These are phyloP conservation scores for Ceratocystiopsis sp. DNA, from an alignment of 2,329 filamentous ascomycete genomes.

Conservation along the genomic window DNA sequence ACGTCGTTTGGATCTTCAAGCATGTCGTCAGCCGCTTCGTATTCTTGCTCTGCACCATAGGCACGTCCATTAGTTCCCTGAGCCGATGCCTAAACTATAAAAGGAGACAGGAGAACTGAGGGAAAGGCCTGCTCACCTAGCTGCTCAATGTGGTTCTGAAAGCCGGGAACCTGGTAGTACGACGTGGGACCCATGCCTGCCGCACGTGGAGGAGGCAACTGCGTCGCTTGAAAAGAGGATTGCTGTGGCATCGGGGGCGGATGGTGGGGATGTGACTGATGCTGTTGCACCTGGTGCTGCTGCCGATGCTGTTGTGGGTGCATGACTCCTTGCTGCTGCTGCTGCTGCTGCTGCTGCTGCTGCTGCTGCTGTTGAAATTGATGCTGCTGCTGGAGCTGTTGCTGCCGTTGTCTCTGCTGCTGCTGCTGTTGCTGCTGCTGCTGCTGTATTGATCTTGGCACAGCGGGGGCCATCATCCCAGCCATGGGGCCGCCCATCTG, in stretches of 20 bases:
- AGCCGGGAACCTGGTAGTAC: constrained; percentile 67
- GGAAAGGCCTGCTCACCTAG: constrained; percentile 63
- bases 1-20: constrained; percentile 60
- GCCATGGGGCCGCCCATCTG: constrained; percentile 11
- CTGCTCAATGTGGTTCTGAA: constrained; percentile 89
- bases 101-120: constrained; percentile 16
- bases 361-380: constrained; percentile 18
- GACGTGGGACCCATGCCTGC: constrained; percentile 25
- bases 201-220: constrained; percentile 6
- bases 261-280: constrained; percentile 8
- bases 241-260: not conserved
- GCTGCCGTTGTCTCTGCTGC: constrained; percentile 4
- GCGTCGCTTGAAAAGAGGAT: no score
- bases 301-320: constrained; percentile 14
- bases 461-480: constrained; percentile 6
- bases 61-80: constrained; percentile 37
- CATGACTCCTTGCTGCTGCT: constrained; percentile 1
- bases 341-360: constrained; percentile 2
- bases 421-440: constrained; percentile 3
- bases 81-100: constrained; percentile 24
- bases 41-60: constrained; percentile 70
- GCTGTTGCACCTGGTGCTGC: constrained; percentile 14
- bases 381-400: constrained; percentile 18
- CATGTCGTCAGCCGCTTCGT: constrained; percentile 78
- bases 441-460: constrained; percentile 12